Evolutionary conservation across 805 yeast species (phyloP), one percentile per base, ranked within the genome.

Genomic region (baker's yeast (Saccharomyces cerevisiae)): DNA sequence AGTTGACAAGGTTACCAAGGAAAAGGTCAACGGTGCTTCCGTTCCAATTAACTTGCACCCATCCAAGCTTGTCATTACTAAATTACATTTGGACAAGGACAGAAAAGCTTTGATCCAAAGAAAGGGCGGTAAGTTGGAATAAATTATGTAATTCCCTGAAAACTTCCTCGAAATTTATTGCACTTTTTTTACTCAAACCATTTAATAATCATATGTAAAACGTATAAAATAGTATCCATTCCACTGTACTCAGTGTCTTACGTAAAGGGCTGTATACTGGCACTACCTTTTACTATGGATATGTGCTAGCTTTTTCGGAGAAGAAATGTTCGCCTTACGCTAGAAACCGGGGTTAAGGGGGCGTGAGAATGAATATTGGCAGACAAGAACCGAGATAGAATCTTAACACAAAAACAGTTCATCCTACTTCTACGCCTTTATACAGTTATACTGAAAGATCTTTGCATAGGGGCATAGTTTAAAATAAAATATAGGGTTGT

Each of bases 1-100:
- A 81, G 86, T 94, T 71, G 98, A 91, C 82, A 92, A 92, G 83
- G 82, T 94, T 76, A 84, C 92, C 81, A 87, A 85, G 81, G 98
- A 94, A 81, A 94, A 94, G 84, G 89, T 96, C 68, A 87, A 85
- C 82, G 98, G 97, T 81, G 95, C 96, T 73, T 83, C 97, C 61
- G 87, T 91, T 69, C 98, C 97, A 77, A 82, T 92, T 78, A 89
- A 90, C 87, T 83, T 94, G 68, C 96, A 92, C 83, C 96, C 99
- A 76, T 92, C 98, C 62, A 94, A 94, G 84, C 96, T 94, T 75
- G 97, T 92, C 79, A 89, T 94, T 79, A 94, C 98, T 81, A 89
- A 89, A 82, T 84, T 94, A 78, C 89, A 90, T 85, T 86, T 94
- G 77, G 97, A 92, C 86, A 88, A 88, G 82, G 96, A 92, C 87